phyloP scores from a whole-genome alignment of 371 early-diverging fungal genomes.

The Lichtheimia hyalospora region DNA sequence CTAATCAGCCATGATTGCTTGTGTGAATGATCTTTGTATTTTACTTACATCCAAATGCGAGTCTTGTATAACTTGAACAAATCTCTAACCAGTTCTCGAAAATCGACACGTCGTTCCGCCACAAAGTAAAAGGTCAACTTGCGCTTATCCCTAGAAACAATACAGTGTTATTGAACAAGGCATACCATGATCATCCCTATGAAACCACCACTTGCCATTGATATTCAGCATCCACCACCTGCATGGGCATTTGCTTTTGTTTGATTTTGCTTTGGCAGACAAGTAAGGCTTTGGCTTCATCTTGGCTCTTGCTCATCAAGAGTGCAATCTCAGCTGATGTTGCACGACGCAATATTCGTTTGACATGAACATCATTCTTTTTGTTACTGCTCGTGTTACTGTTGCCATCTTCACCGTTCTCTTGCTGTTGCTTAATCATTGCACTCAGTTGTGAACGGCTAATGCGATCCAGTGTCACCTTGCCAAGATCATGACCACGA shows the following conservation, averaged over 20 bases:
- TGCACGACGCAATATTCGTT: slow-evolving; percentile 82
- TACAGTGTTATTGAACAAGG: not conserved
- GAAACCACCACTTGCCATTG: slow-evolving; percentile 74
- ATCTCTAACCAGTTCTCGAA: slow-evolving; percentile 97
- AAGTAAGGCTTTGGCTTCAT: slow-evolving; percentile 87
- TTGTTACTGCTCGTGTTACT: slow-evolving; percentile 59
- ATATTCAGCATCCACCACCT: slow-evolving; percentile 96
- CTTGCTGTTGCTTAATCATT: slow-evolving; percentile 76
- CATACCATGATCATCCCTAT: not conserved
- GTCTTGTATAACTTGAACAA: slow-evolving; percentile 99
- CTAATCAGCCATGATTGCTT: not conserved
- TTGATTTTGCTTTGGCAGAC: slow-evolving; percentile 91
- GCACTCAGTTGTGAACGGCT: slow-evolving; percentile 91
- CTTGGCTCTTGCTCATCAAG: slow-evolving; percentile 78
- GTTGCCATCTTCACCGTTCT: slow-evolving; percentile 7
- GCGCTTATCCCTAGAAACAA: slow-evolving; percentile 77
- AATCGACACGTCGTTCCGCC: slow-evolving; percentile 96
- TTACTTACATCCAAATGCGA: slow-evolving; percentile 96
- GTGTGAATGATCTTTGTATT: no score
- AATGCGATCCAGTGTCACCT: slow-evolving; percentile 88
- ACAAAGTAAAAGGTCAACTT: slow-evolving; percentile 95
- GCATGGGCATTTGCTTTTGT: slow-evolving; percentile 90
- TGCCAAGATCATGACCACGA: slow-evolving; percentile 94
- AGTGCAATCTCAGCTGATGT: slow-evolving; percentile 77
- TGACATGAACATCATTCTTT: slow-evolving; percentile 28